These are phyloP conservation scores for Aspergillus haitiensis DNA, from an alignment of 495 filamentous ascomycete species.

Conservation along the genomic window DNA sequence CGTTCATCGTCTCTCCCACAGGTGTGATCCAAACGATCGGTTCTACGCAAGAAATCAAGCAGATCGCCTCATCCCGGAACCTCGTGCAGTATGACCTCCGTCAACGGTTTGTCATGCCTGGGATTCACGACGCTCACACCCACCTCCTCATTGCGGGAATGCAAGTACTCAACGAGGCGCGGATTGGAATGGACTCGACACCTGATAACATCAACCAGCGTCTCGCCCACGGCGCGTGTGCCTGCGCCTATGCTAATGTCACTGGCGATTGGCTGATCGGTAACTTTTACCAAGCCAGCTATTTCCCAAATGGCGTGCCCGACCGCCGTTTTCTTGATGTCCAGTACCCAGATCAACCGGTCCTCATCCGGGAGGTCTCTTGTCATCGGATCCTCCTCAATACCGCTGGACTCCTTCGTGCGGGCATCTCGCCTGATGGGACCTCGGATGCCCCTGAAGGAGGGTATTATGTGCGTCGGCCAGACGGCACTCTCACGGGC, in stretches of 20 bases:
- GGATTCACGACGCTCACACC: not conserved
- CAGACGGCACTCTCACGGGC: conserved; percentile 2
- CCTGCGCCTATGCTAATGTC: not conserved
- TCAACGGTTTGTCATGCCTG: not conserved
- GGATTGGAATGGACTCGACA: not conserved
- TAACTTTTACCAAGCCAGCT: conserved; percentile 1
- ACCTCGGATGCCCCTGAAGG: not conserved
- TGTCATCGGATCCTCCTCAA: conserved; percentile 7
- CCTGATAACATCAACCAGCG: not conserved
- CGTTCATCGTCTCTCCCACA: too few species aligned
- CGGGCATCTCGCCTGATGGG: not conserved
- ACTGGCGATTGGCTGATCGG: conserved; percentile 9
- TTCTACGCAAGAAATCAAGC: not conserved
- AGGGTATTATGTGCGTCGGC: not conserved
- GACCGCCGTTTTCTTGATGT: conserved; percentile 11
- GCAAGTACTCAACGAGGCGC: not conserved
- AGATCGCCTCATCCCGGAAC: not conserved
- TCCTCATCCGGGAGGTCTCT: conserved; percentile 4
- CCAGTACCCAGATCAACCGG: not conserved
- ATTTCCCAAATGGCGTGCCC: not conserved
- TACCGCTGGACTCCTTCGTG: not conserved
- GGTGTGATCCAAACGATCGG: conserved; percentile 1
- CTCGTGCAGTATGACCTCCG: conserved; percentile 3
- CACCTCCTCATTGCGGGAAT: not conserved
- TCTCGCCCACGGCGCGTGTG: not conserved